A percentile compares a stretch with the other conserved stretches of the same genome.
These are phyloP conservation scores for Catunica adiposa DNA, from an alignment of 2,329 filamentous ascomycete species.

Conservation along the genomic window DNA sequence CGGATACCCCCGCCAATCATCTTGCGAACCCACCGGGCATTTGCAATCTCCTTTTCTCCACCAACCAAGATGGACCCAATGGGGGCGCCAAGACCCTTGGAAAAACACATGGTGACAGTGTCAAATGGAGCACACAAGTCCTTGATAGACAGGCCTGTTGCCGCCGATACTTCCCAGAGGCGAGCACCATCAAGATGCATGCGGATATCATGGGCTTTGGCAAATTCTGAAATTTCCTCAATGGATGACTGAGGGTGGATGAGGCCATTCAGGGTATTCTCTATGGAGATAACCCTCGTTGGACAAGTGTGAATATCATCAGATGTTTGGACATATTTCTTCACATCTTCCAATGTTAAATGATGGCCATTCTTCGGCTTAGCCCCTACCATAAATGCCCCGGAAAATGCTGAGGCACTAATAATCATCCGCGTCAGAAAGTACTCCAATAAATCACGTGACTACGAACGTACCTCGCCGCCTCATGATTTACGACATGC, in stretches of 20 bases:
- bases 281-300: conserved; percentile 64
- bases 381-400: conserved; percentile 52
- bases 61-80: conserved; percentile 62
- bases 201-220: conserved; percentile 42
- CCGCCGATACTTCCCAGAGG: conserved; percentile 64
- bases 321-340: conserved; percentile 44
- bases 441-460: background rate
- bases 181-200: conserved; percentile 68
- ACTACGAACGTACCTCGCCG: conserved; percentile 33
- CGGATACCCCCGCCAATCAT: conserved; percentile 56
- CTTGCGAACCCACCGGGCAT: conserved; percentile 39
- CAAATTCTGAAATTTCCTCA: conserved; percentile 53
- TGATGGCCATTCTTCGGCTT: conserved; percentile 54
- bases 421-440: background rate
- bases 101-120: conserved; percentile 62
- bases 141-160: conserved; percentile 47
- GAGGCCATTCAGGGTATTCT: conserved; percentile 71
- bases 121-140: conserved; percentile 57
- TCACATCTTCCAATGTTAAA: conserved; percentile 61
- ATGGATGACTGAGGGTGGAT: conserved; percentile 62
- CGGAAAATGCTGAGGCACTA: conserved; percentile 54
- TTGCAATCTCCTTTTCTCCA: conserved; percentile 21
- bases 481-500: conserved; percentile 57
- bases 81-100: conserved; percentile 67
- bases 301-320: conserved; percentile 65